These are phyloP conservation scores for Grifola frondosa DNA, from an alignment of 1,284 basidiomycete genomes.

Conservation along the genomic window DNA sequence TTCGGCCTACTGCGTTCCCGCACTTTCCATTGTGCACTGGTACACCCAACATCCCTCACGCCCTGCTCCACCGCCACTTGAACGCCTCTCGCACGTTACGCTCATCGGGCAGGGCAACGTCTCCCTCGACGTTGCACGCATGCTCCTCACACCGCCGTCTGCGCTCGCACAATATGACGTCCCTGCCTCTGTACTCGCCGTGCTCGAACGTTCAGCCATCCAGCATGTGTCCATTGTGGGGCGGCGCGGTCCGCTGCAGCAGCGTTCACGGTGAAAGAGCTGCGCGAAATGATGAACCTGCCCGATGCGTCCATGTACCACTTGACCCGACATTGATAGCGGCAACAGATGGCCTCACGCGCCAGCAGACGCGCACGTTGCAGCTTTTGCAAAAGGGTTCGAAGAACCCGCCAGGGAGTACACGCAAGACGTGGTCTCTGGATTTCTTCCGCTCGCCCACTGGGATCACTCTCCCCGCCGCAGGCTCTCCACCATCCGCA, in stretches of 20 bases:
- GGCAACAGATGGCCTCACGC: conserved; percentile 41
- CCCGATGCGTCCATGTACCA: conserved; percentile 70
- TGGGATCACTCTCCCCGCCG: conserved; percentile 40
- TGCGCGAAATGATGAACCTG: conserved; percentile 87
- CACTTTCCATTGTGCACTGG: conserved; percentile 92
- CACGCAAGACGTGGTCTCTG: conserved; percentile 73
- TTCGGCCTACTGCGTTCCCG: conserved; percentile 66
- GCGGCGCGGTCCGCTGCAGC: conserved; percentile 87
- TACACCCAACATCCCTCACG: conserved; percentile 90
- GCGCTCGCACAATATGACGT: conserved; percentile 78
- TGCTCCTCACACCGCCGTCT: conserved; percentile 74
- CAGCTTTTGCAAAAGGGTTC: conserved; percentile 73
- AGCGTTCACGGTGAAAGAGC: conserved; percentile 93
- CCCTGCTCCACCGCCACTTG: conserved; percentile 58
- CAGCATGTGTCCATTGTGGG: conserved; percentile 83
- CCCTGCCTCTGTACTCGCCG: conserved; percentile 72
- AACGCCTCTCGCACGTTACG: conserved; percentile 67
- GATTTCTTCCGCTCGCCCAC: conserved; percentile 79
- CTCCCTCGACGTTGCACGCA: conserved; percentile 89
- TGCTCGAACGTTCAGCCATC: conserved; percentile 65
- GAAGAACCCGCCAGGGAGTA: conserved; percentile 45
- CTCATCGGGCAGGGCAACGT: conserved; percentile 97
- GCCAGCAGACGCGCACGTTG: conserved; percentile 68
- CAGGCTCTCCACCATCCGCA: conserved; percentile 11
- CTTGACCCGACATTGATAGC: conserved; percentile 48